Percentiles rank a stretch among this genome's conserved stretches.
Conservation (phyloP, 352 stramenopile genomes). For the Globisporangium lucens region DNA sequence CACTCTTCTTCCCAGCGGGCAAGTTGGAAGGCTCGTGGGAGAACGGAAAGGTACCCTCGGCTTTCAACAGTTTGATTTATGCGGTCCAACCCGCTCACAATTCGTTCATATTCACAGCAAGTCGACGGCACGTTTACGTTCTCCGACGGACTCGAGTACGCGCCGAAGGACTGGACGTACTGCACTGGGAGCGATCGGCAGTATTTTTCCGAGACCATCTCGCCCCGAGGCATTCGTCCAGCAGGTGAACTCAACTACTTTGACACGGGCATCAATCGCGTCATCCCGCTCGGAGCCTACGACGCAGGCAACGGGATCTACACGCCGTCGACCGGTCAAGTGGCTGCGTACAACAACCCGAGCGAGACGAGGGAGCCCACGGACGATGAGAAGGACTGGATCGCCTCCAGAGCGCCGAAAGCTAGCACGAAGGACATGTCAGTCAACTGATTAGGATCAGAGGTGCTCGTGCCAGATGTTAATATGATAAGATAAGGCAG, state of each 20-base stretch:
- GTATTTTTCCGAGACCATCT: conserved; percentile 68
- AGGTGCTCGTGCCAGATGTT: not conserved
- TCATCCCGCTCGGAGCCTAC: conserved; percentile 67
- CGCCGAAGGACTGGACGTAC: conserved; percentile 56
- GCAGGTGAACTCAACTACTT: conserved; percentile 72
- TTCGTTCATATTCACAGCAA: conserved; percentile 34
- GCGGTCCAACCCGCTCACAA: not conserved
- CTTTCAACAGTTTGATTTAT: too few relatives aligned
- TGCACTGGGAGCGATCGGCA: conserved; percentile 58
- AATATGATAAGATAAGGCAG: not conserved
- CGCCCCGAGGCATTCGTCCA: conserved; percentile 43
- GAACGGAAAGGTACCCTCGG: conserved; percentile 47
- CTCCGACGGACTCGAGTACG: conserved; percentile 70
- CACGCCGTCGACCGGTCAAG: conserved; percentile 50
- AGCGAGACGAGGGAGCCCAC: conserved; percentile 44
- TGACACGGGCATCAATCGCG: conserved; percentile 55
- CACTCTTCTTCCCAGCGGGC: conserved; percentile 64
- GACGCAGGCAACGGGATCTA: conserved; percentile 78
- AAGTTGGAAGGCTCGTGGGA: conserved; percentile 68
- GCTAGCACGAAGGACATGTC: conserved; percentile 74
- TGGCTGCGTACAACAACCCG: conserved; percentile 53
- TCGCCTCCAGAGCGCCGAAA: conserved; percentile 54
- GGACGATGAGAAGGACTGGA: conserved; percentile 59
- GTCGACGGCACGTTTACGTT: conserved; percentile 76
- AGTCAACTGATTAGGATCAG: conserved; percentile 30